phyloP scores from a whole-genome alignment of 257 asterid species.

The Petunia secreta region DNA sequence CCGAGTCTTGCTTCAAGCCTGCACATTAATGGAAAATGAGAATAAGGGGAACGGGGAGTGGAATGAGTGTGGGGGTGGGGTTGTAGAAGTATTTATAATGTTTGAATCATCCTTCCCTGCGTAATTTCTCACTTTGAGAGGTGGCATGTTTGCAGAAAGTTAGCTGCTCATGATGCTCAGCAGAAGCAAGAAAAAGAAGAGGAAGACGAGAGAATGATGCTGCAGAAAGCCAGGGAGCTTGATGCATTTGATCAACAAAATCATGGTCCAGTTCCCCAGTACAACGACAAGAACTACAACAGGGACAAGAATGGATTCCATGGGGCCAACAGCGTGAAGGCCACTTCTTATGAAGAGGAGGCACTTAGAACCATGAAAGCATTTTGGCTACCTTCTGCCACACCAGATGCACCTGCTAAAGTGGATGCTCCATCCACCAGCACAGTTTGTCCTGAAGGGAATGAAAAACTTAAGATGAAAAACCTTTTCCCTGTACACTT shows the following conservation, averaged over 20 bases:
- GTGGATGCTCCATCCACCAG: constrained; percentile 71
- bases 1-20: neutral
- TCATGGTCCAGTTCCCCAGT: constrained; percentile 89
- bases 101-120: neutral
- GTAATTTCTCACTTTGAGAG: neutral
- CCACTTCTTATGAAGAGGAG: constrained; percentile 92
- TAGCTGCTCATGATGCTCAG: constrained; percentile 61
- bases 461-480: constrained; percentile 38
- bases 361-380: constrained; percentile 98
- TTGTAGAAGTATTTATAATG: neutral
- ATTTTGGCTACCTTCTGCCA: constrained; percentile 96
- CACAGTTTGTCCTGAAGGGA: constrained; percentile 89
- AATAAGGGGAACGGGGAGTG: neutral
- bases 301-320: constrained; percentile 83
- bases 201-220: constrained; percentile 62
- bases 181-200: constrained; percentile 64
- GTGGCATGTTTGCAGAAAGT: constrained; percentile 54
- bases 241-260: constrained; percentile 92
- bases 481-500: constrained; percentile 64
- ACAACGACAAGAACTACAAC: constrained; percentile 63
- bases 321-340: constrained; percentile 93
- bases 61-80: neutral
- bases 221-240: constrained; percentile 75
- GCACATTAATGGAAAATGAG: neutral
- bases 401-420: constrained; percentile 86